Conservation (phyloP, 164 flowering plant genomes). For the Tetrastigma voinierianum region DNA sequence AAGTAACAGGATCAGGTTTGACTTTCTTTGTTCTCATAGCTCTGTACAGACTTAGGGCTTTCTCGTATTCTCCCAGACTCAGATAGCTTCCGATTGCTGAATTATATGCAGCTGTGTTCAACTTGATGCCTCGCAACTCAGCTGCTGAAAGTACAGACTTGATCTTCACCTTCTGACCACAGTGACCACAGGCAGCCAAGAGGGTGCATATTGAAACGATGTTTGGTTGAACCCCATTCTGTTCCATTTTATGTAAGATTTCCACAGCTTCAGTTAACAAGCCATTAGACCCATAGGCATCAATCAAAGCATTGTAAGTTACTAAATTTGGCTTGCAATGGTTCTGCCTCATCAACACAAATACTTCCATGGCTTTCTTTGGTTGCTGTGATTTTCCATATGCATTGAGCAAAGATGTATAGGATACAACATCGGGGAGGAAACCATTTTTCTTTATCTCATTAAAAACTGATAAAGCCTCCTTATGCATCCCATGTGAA, state of each 20-base stretch:
- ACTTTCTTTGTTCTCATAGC: slow-evolving; percentile 70
- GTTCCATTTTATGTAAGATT: slow-evolving; percentile 85
- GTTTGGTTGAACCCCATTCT: slow-evolving; percentile 72
- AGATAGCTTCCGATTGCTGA: slow-evolving; percentile 98
- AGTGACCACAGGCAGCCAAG: slow-evolving; percentile 87
- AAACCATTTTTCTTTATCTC: slow-evolving; percentile 55
- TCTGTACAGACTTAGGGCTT: too few species aligned
- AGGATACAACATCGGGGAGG: slow-evolving; percentile 86
- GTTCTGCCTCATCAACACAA: slow-evolving; percentile 61
- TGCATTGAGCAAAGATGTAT: slow-evolving; percentile 87
- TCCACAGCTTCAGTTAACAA: slow-evolving; percentile 75
- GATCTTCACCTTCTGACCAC: slow-evolving; percentile 66
- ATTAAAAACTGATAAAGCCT: slow-evolving; percentile 61
- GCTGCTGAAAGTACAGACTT: slow-evolving; percentile 84
- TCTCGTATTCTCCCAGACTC: slow-evolving; percentile 79
- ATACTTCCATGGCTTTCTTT: slow-evolving; percentile 60
- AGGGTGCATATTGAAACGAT: slow-evolving; percentile 88
- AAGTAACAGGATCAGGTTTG: slow-evolving; percentile 78
- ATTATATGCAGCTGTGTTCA: slow-evolving; percentile 88
- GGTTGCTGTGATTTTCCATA: slow-evolving; percentile 92
- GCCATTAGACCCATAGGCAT: slow-evolving; percentile 94
- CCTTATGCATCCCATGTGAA: slow-evolving; percentile 67
- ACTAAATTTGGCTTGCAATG: slow-evolving; percentile 83
- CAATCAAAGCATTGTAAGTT: slow-evolving; percentile 87
- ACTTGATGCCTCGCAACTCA: slow-evolving; percentile 57